Evolutionary conservation across 257 asterid genomes (phyloP), one percentile per base, ranked within the genome.

Genomic region (Lithospermum erythrorhizon): DNA sequence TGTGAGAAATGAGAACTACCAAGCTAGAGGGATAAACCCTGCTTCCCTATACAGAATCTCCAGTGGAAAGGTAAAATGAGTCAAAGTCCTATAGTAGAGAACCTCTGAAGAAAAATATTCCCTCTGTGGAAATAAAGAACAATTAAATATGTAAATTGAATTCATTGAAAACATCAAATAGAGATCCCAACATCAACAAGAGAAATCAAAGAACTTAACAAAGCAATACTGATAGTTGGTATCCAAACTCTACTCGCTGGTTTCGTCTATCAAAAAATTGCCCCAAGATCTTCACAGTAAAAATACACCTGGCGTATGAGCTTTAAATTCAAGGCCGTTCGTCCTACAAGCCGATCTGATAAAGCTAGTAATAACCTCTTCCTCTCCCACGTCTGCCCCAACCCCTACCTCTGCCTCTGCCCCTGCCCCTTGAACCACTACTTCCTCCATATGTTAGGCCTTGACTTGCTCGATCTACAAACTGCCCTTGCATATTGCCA

Each of bases 371-470:
- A 67, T 71, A 84, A 21, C 85, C 84, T 54, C 85, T 70, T 37
- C 86, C 87, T 49, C 88, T 66, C 24, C 88, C 82, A 54, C 78
- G 67, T 49, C 79, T 78, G 19, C 79, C 69, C 49, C 49, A 8
- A 41, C 49, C 49, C 49, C 17, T 11, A 53, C 84, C 79, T 9
- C 75, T 62, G 17, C 79, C 77, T 48, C 84, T 22, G 17, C 87
- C 86, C 17, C 83, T 73, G 2, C 86, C 78, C 65, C 86, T 70
- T n/a, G 55, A 18, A 66, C 75, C 72, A 57, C 70, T 58, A 68
- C 85, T 70, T 62, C 95, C 93, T 55, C 79, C 81, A 68, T 72
- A 83, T 14, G 80, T 53, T 55, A 13, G 58, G 61, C 81, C 77
- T 30, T 68, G 75, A 64, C 79, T 79, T 59, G 69, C 76, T 65